Evolutionary conservation across 2,329 filamentous ascomycete genomes (phyloP).

Genomic region (Bipolaris oryzae): DNA sequence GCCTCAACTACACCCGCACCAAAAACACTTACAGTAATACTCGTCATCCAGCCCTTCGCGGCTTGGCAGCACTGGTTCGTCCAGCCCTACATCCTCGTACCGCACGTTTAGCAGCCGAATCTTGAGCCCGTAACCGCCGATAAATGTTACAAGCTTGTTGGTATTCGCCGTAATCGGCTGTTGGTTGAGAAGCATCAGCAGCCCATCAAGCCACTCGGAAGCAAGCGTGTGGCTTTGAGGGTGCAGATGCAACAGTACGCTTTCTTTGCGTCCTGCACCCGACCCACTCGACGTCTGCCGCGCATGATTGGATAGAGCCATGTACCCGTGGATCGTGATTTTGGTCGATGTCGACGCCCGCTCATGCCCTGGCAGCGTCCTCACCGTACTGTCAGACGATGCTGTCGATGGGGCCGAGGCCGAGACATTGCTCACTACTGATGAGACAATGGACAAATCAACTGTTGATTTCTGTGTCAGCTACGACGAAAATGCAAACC

Average conservation of each 20-base stretch:
- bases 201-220: constrained; percentile 94
- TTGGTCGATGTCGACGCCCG: constrained; percentile 67
- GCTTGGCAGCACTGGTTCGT: constrained; percentile 77
- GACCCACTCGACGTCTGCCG: constrained; percentile 41
- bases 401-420: constrained; percentile 61
- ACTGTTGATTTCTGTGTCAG: constrained; percentile 55
- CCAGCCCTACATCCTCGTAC: constrained; percentile 76
- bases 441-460: constrained; percentile 85
- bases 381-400: constrained; percentile 56
- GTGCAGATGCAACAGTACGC: constrained; percentile 79
- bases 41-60: constrained; percentile 87
- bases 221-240: constrained; percentile 81
- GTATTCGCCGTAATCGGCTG: constrained; percentile 97
- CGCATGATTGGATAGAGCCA: constrained; percentile 42
- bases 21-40: constrained; percentile 77
- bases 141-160: constrained; percentile 82
- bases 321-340: constrained; percentile 86
- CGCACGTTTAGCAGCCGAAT: constrained; percentile 90
- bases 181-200: constrained; percentile 94
- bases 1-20: constrained; percentile 17
- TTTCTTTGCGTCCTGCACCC: constrained; percentile 61
- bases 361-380: constrained; percentile 41
- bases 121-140: constrained; percentile 89
- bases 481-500: constrained; percentile 27
- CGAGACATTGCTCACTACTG: constrained; percentile 91